Evolutionary conservation across 2,329 filamentous ascomycete species (phyloP).

Genomic region (Fonsecaea nubica): DNA sequence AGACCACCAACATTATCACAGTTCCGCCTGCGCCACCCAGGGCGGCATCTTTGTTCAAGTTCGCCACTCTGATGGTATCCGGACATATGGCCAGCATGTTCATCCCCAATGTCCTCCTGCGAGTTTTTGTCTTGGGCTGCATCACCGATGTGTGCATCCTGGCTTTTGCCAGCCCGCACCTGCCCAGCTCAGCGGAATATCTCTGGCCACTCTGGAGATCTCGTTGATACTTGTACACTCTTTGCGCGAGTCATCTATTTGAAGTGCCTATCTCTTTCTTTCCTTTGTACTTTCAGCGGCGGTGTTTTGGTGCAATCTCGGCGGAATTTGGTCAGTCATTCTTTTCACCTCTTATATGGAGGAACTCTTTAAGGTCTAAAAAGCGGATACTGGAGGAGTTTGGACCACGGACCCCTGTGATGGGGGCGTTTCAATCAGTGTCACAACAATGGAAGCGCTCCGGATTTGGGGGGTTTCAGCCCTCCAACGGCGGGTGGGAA

Average conservation of each 20-base stretch:
- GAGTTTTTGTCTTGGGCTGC: conserved; percentile 34
- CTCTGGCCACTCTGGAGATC: conserved; percentile 28
- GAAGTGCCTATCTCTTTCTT: background rate
- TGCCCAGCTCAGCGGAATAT: conserved; percentile 32
- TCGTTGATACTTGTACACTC: conserved; percentile 3
- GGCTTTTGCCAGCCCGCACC: conserved; percentile 35
- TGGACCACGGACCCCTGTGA: background rate
- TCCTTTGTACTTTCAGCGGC: conserved; percentile 7
- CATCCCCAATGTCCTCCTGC: conserved; percentile 34
- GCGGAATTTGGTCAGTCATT: conserved; percentile 38
- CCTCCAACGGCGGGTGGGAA: background rate
- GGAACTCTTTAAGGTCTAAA: background rate
- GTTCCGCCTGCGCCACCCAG: conserved; percentile 33
- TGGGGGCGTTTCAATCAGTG: background rate
- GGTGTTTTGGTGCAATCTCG: background rate
- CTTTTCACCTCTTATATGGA: background rate
- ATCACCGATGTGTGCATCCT: conserved; percentile 37
- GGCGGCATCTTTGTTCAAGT: conserved; percentile 30
- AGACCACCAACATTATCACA: conserved; percentile 30
- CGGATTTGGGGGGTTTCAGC: background rate
- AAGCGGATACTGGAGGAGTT: background rate
- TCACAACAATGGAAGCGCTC: background rate
- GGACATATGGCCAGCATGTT: conserved; percentile 34
- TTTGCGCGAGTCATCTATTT: background rate
- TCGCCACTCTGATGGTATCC: conserved; percentile 30